Evolutionary conservation across 495 filamentous ascomycete genomes (phyloP).

Genomic region (Platismatia glauca): DNA sequence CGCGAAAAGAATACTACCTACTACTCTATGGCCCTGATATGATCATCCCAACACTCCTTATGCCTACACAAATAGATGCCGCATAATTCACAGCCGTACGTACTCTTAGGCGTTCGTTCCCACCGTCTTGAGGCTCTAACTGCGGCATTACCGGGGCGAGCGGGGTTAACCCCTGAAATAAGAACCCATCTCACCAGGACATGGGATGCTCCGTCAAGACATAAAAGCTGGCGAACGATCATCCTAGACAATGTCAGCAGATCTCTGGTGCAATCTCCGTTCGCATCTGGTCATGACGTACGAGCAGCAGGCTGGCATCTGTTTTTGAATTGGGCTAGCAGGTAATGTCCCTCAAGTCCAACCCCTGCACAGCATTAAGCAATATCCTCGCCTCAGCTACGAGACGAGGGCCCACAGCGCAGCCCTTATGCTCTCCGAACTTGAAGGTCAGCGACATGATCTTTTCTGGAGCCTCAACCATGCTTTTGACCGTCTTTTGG

Average conservation of each 20-base stretch:
- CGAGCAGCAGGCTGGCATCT: not conserved
- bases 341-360: not conserved
- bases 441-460: not conserved
- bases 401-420: slow-evolving; percentile 4
- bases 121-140: no score
- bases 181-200: no score
- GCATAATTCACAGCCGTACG: no score
- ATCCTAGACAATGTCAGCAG: not conserved
- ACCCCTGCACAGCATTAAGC: slow-evolving; percentile 1
- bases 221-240: not conserved
- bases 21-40: no score
- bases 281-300: not conserved
- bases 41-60: no score
- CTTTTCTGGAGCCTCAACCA: not conserved
- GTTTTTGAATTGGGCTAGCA: not conserved
- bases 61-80: no score
- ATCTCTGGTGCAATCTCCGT: not conserved
- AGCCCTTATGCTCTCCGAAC: not conserved
- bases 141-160: no score
- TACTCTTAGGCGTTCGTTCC: no score
- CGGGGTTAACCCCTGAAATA: no score
- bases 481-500: not conserved
- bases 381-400: not conserved
- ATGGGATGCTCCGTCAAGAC: not conserved
- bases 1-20: no score